Evolutionary conservation across 2,329 filamentous ascomycete species (phyloP).

Genomic region (Malbranchea zuffiana): DNA sequence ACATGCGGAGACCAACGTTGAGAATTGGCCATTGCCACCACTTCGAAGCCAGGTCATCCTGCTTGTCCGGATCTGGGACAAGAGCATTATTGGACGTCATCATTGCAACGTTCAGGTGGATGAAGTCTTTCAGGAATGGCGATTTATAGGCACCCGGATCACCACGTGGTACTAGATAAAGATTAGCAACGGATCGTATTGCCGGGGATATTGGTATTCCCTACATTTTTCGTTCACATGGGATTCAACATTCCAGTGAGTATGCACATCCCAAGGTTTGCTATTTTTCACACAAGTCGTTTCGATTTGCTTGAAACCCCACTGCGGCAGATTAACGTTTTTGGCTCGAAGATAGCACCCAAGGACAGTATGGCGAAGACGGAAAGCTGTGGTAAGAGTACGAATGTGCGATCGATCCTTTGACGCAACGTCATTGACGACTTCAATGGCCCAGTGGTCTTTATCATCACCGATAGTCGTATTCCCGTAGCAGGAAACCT

Average conservation of each 20-base stretch:
- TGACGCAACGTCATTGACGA: constrained; percentile 79
- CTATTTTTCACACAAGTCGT: constrained; percentile 90
- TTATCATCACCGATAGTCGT: constrained; percentile 91
- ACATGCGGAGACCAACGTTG: constrained; percentile 94
- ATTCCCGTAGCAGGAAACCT: constrained; percentile 95
- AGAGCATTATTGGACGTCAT: constrained; percentile 99
- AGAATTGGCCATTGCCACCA: constrained; percentile 99
- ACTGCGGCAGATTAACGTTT: constrained; percentile 92
- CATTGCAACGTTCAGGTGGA: constrained; percentile 98
- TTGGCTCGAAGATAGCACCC: constrained; percentile 92
- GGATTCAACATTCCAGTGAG: constrained; percentile 97
- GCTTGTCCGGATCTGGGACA: constrained; percentile 95
- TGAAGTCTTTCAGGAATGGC: constrained; percentile 93
- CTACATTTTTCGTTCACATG: constrained; percentile 88
- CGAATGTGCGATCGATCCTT: constrained; percentile 74
- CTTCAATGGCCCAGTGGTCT: constrained; percentile 92
- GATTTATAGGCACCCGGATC: constrained; percentile 91
- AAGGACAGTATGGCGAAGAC: constrained; percentile 67
- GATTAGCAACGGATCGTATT: constrained; percentile 8
- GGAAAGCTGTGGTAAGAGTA: constrained; percentile 87
- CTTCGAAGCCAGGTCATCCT: constrained; percentile 89
- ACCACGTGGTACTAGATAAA: constrained; percentile 60
- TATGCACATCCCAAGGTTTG: constrained; percentile 84
- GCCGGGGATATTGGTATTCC: constrained; percentile 26
- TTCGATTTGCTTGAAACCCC: constrained; percentile 99